phyloP scores from a whole-genome alignment of 345 rosid species.

The Punica granatum region DNA sequence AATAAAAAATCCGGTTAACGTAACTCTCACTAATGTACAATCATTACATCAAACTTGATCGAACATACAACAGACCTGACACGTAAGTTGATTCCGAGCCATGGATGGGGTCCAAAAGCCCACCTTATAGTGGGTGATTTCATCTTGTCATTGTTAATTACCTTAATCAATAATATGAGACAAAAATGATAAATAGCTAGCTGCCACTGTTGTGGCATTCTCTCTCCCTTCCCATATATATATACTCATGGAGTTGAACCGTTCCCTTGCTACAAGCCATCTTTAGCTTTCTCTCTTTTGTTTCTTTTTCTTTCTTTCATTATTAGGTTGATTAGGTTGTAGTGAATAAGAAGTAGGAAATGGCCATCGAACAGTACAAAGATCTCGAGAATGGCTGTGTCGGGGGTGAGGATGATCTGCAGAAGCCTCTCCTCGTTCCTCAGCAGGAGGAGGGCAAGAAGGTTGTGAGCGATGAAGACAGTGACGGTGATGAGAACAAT shows the following conservation, averaged over 20 bases:
- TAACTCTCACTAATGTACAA: background rate
- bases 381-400: conserved; percentile 47
- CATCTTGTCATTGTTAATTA: background rate
- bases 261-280: background rate
- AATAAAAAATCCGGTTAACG: background rate
- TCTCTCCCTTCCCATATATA: background rate
- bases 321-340: background rate
- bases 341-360: conserved; percentile 8
- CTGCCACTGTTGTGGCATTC: background rate
- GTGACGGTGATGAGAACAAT: conserved; percentile 12
- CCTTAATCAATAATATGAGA: conserved; percentile 1
- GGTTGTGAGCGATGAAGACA: conserved; percentile 14
- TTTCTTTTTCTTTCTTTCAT: background rate
- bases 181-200: conserved; percentile 10
- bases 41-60: background rate
- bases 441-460: conserved; percentile 15
- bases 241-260: background rate
- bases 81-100: background rate
- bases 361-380: conserved; percentile 37
- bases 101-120: background rate
- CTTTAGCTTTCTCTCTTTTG: background rate
- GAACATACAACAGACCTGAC: background rate
- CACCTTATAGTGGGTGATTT: background rate
- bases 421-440: conserved; percentile 44
- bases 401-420: conserved; percentile 28